phyloP scores from a whole-genome alignment of 1,284 basidiomycete genomes.

The Trametes polyzona region DNA sequence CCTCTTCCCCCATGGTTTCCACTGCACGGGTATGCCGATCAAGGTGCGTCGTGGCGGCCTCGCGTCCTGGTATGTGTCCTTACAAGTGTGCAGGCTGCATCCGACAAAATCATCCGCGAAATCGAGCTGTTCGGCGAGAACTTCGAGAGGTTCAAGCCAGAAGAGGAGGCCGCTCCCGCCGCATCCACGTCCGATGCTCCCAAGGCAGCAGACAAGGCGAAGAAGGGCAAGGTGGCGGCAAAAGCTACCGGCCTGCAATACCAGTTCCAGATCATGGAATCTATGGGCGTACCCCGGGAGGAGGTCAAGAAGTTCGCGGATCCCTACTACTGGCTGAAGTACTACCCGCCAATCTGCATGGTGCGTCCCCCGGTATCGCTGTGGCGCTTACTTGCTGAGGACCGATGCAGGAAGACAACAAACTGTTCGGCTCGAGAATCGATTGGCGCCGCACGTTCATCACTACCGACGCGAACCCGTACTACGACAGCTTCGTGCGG shows the following conservation, averaged over 20 bases:
- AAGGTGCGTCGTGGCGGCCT: conserved; percentile 67
- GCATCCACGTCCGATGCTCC: conserved; percentile 40
- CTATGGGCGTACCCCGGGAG: conserved; percentile 83
- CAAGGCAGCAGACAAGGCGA: conserved; percentile 76
- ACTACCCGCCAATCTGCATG: conserved; percentile 96
- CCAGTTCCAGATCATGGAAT: conserved; percentile 99
- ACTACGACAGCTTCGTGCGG: conserved; percentile 96
- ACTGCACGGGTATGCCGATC: conserved; percentile 98
- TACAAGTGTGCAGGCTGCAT: conserved; percentile 66
- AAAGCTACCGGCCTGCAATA: conserved; percentile 95
- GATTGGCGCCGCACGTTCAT: conserved; percentile 98
- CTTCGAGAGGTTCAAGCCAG: conserved; percentile 75
- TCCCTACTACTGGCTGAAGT: conserved; percentile 89
- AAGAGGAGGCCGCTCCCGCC: conserved; percentile 46
- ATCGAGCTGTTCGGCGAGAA: conserved; percentile 95
- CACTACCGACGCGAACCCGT: conserved; percentile 95
- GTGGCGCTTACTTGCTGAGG: conserved; percentile 1
- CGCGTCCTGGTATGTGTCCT: not conserved
- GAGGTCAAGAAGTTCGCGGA: conserved; percentile 98
- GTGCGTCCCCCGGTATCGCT: conserved; percentile 46
- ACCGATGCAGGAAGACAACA: conserved; percentile 71
- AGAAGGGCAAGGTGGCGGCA: conserved; percentile 94
- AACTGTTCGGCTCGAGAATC: conserved; percentile 88
- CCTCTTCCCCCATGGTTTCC: conserved; percentile 95
- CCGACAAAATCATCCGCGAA: conserved; percentile 98